phyloP scores from a whole-genome alignment of 129 eudicot species.

The Pittosporum tobira region DNA sequence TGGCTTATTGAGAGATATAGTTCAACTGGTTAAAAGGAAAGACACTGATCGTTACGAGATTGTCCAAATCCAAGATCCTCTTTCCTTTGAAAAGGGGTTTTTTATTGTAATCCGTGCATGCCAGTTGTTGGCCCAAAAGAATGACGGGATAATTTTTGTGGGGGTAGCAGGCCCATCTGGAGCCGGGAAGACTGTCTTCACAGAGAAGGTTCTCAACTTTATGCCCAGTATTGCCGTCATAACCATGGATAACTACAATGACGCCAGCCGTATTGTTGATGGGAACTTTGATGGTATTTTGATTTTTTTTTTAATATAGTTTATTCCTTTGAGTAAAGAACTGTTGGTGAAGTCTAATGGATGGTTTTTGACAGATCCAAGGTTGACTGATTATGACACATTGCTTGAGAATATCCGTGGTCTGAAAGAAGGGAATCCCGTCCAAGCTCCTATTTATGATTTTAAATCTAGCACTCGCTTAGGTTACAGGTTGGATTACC shows the following conservation, averaged over 20 bases:
- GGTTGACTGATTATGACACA: conserved; percentile 90
- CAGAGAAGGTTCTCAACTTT: conserved; percentile 66
- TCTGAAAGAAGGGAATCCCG: conserved; percentile 72
- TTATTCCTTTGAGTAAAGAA: too few relatives aligned
- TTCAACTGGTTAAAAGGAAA: conserved; percentile 71
- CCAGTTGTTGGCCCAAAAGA: conserved; percentile 81
- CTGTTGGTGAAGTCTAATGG: conserved; percentile 5
- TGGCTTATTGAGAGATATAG: conserved; percentile 83
- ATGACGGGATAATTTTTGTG: conserved; percentile 76
- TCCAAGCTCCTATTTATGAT: conserved; percentile 89
- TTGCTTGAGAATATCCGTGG: conserved; percentile 80
- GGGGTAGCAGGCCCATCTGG: conserved; percentile 98
- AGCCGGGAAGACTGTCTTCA: conserved; percentile 85
- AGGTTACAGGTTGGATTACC: conserved; percentile 65
- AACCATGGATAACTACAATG: conserved; percentile 90
- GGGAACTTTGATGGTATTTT: conserved; percentile 83
- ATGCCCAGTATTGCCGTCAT: conserved; percentile 92
- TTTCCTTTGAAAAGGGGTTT: conserved; percentile 92
- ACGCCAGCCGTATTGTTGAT: conserved; percentile 77
- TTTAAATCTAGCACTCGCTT: conserved; percentile 86
- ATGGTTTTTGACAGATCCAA: conserved; percentile 64
- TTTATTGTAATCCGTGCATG: conserved; percentile 78
- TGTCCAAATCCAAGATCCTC: conserved; percentile 59
- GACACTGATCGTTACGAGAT: conserved; percentile 77
- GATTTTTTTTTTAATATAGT: too few relatives aligned